Conservation (phyloP, 305 asterid genomes). For the Coffea humblotiana region DNA sequence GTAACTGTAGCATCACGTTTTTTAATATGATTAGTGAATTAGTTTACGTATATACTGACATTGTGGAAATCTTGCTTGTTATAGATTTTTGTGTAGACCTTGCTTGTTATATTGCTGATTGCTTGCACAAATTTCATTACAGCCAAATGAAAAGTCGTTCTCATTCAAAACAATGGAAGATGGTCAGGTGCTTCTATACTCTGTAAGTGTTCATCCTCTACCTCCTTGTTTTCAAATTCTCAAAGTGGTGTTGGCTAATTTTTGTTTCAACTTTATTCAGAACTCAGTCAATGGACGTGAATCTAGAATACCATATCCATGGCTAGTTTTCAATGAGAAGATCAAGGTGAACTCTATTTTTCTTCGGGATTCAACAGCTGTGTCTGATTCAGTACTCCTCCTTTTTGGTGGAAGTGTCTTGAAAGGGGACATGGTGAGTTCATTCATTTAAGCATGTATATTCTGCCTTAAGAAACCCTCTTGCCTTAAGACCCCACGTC, state of each 20-base stretch:
- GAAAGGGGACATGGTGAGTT: slow-evolving; percentile 59
- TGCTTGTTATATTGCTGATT: neutral
- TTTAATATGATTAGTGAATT: neutral
- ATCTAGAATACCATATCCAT: slow-evolving; percentile 77
- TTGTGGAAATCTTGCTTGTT: neutral
- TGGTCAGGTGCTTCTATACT: slow-evolving; percentile 74
- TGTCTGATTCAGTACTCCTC: slow-evolving; percentile 85
- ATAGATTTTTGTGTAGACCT: too few relatives aligned
- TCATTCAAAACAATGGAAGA: slow-evolving; percentile 98
- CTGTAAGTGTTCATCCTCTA: slow-evolving; percentile 52
- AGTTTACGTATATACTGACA: neutral
- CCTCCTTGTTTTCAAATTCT: slow-evolving; percentile 15
- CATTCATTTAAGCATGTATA: slow-evolving; percentile 15
- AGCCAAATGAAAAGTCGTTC: slow-evolving; percentile 86
- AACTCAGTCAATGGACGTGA: slow-evolving; percentile 83
- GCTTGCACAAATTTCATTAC: slow-evolving; percentile 31
- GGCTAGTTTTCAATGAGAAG: slow-evolving; percentile 95
- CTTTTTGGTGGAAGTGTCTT: slow-evolving; percentile 87
- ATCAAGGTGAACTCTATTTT: slow-evolving; percentile 86
- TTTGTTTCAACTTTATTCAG: slow-evolving; percentile 38
- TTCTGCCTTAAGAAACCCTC: slow-evolving; percentile 11
- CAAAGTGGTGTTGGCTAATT: slow-evolving; percentile 6
- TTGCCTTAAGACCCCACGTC: neutral
- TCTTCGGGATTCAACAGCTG: slow-evolving; percentile 95
- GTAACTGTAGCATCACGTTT: neutral